phyloP scores from a whole-genome alignment of 129 eudicot species.

The Erigeron canadensis region DNA sequence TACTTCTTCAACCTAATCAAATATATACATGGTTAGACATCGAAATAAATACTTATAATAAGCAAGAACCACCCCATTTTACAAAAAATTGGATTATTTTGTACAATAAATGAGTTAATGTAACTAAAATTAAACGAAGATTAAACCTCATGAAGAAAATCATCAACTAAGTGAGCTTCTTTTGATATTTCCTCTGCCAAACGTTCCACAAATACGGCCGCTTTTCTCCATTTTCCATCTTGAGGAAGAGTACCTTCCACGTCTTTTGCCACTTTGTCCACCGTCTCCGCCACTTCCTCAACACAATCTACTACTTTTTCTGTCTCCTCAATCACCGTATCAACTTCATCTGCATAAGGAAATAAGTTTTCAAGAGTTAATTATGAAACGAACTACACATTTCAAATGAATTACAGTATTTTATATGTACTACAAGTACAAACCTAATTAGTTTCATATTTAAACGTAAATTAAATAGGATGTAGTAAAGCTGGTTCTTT shows the following conservation, averaged over 20 bases:
- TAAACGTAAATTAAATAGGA: too few relatives aligned
- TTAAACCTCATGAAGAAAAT: slow-evolving; percentile 40
- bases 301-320: slow-evolving; percentile 35
- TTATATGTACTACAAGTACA: background rate
- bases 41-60: background rate
- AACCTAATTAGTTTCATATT: too few relatives aligned
- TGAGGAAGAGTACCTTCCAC: slow-evolving; percentile 43
- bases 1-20: slow-evolving; percentile 39
- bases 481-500: too few relatives aligned
- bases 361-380: background rate
- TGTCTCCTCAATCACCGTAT: slow-evolving; percentile 15
- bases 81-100: background rate
- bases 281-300: slow-evolving; percentile 41
- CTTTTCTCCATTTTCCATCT: slow-evolving; percentile 35
- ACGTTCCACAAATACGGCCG: slow-evolving; percentile 27
- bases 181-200: slow-evolving; percentile 38
- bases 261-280: slow-evolving; percentile 50
- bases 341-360: slow-evolving; percentile 18
- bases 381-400: background rate
- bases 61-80: too few relatives aligned
- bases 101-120: background rate
- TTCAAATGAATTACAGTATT: background rate
- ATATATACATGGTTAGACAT: background rate
- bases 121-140: slow-evolving; percentile 4
- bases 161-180: slow-evolving; percentile 41